These are phyloP conservation scores for Cladosporium sp. DNA, from an alignment of 2,329 filamentous ascomycete species.

Conservation along the genomic window DNA sequence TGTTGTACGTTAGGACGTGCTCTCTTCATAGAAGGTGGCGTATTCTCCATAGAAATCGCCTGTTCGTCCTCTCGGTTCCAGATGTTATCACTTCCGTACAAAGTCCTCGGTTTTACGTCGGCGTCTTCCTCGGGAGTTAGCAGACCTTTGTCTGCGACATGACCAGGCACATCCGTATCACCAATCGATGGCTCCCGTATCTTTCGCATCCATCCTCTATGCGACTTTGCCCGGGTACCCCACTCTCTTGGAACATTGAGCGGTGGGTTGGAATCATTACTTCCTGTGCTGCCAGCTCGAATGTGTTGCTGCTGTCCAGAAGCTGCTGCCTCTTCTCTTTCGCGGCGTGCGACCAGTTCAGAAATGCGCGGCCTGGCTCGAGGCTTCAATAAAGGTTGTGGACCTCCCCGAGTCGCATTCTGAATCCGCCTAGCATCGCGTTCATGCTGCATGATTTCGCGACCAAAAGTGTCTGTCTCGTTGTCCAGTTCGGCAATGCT, in stretches of 20 bases:
- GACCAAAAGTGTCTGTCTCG: slow-evolving; percentile 45
- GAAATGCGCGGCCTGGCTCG: slow-evolving; percentile 30
- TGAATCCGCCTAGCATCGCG: slow-evolving; percentile 40
- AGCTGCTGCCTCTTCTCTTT: slow-evolving; percentile 14
- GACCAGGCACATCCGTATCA: not conserved
- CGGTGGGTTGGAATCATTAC: slow-evolving; percentile 40
- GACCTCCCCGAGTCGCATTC: slow-evolving; percentile 28
- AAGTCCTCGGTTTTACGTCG: slow-evolving; percentile 19
- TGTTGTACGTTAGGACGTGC: slow-evolving; percentile 17
- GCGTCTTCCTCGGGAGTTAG: slow-evolving; percentile 18
- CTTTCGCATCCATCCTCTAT: slow-evolving; percentile 32
- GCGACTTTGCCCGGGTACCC: slow-evolving; percentile 30
- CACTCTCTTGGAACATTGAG: slow-evolving; percentile 43
- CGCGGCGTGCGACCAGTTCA: slow-evolving; percentile 19
- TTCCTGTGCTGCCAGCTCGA: slow-evolving; percentile 27
- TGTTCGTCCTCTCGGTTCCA: slow-evolving; percentile 34
- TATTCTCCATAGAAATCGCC: slow-evolving; percentile 39
- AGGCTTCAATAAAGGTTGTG: slow-evolving; percentile 22
- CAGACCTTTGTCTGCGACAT: not conserved
- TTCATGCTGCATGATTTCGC: slow-evolving; percentile 39
- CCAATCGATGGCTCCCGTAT: slow-evolving; percentile 14
- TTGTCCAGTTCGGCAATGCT: slow-evolving; percentile 33
- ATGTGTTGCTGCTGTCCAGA: slow-evolving; percentile 5
- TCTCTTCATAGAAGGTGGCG: slow-evolving; percentile 35
- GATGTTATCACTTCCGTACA: slow-evolving; percentile 24